Evolutionary conservation across 2,329 filamentous ascomycete species (phyloP), one percentile per base, ranked within the genome.

Genomic region (Fusarium torulosum): DNA sequence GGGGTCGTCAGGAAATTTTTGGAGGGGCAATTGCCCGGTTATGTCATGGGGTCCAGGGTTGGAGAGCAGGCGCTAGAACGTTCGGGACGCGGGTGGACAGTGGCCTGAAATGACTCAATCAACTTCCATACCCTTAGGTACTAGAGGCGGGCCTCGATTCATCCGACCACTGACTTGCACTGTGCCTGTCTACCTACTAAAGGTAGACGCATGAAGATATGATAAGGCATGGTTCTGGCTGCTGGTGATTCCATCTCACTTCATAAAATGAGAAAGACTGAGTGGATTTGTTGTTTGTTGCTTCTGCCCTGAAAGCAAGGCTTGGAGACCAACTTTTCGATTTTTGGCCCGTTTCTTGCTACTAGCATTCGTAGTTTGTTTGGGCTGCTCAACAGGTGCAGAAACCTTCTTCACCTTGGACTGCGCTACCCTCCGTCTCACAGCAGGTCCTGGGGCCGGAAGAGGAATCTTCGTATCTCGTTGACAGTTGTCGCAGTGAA

Each of bases 331-430:
- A 33, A 87, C 85, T 76, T 90, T 91, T 61, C 88, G 82, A 63
- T 80, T 85, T 78, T 88, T 91, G 31, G 88, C 86, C 49, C 88
- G 82, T 78, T 90, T 90, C 78, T 88, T 90, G 78, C 86, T 90
- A 77, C 79, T 87, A 9, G 86, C 83, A 73, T 86, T 88, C 33
- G 83, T 79, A 3, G 82, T 80, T 17, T 60, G 70, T 62, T 76
- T 71, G 73, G 81, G 51, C 76, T 57, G 50, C 20, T 71, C 71
- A 15, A 50, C n/a, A 13, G 61, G 45, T n/a, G 53, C 20, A 42
- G 42, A 43, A 19, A 53, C 21, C 33, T 70, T 62, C 53, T 75
- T 77, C 19, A 62, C 29, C 17, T 63, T 72, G 23, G 55, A 27
- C 27, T 33, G 56, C 47, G 40, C 69, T 56, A 41, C 38, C 47